Evolutionary conservation across 192 early-diverging fungal genomes (phyloP).

Genomic region (Coemansia sp.): DNA sequence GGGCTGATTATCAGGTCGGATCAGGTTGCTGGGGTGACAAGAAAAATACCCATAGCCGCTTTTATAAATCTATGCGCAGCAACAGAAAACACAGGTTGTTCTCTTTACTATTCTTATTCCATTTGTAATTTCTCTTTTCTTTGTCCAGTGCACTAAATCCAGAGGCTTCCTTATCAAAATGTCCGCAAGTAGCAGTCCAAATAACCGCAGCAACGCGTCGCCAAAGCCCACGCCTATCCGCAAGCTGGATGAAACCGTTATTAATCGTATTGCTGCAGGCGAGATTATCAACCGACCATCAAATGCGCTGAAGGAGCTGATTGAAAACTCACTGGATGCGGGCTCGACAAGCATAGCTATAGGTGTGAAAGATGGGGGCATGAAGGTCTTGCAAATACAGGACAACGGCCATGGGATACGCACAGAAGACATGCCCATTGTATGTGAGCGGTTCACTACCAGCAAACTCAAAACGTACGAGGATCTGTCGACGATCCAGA

Average conservation of each 20-base stretch:
- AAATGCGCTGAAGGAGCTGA: conserved; percentile 94
- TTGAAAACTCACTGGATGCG: conserved; percentile 97
- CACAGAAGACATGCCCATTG: conserved; percentile 84
- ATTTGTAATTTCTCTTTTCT: neutral
- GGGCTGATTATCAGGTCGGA: too few relatives aligned
- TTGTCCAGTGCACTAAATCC: neutral
- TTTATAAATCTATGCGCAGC: neutral
- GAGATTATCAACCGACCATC: conserved; percentile 97
- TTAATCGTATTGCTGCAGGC: conserved; percentile 97
- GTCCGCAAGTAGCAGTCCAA: neutral
- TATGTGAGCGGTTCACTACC: conserved; percentile 95
- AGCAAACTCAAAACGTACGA: conserved; percentile 86
- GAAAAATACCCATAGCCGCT: too few relatives aligned
- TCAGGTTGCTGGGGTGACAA: too few relatives aligned
- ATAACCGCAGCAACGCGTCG: neutral
- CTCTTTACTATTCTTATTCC: too few relatives aligned
- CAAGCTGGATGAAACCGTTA: conserved; percentile 79
- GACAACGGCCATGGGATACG: conserved; percentile 95
- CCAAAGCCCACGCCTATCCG: conserved; percentile 60
- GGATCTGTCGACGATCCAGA: conserved; percentile 80
- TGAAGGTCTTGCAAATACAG: conserved; percentile 92
- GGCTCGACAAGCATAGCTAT: conserved; percentile 84
- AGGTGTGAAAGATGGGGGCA: conserved; percentile 82
- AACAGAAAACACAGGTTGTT: neutral
- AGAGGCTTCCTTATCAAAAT: neutral